Evolutionary conservation across 129 eudicot species (phyloP).

Genomic region (Flaveria ramosissima): DNA sequence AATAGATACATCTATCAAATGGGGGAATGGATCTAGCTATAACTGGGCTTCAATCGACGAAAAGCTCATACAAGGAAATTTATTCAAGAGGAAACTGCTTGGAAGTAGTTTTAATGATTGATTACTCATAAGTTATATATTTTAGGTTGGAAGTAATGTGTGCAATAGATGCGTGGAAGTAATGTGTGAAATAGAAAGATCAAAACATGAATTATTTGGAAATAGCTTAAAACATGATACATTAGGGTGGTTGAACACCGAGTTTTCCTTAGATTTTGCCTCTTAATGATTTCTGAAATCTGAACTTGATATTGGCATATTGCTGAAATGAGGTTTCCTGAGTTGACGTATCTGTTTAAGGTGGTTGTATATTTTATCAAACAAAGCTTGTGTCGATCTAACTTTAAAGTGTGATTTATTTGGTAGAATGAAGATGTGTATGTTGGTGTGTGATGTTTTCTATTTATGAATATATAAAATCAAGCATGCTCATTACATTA

Average conservation of each 20-base stretch:
- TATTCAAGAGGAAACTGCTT: background rate
- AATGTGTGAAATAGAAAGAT: slow-evolving; percentile 9
- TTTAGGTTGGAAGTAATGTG: background rate
- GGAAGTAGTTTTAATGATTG: background rate
- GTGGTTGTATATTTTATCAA: background rate
- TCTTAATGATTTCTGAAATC: background rate
- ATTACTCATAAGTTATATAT: background rate
- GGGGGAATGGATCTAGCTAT: slow-evolving; percentile 19
- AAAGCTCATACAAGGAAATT: background rate
- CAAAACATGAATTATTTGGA: background rate
- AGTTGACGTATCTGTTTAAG: background rate
- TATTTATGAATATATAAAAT: background rate
- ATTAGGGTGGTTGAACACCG: background rate
- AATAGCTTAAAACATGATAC: background rate
- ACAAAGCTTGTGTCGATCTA: background rate
- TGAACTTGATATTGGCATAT: background rate
- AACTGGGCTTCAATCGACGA: background rate
- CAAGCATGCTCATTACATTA: slow-evolving; percentile 2
- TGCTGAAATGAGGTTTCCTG: background rate
- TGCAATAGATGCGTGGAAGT: background rate
- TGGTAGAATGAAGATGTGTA: background rate
- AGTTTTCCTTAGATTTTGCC: background rate
- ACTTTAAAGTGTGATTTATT: background rate
- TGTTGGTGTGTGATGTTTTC: background rate
- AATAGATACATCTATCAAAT: background rate